Evolutionary conservation across 2,329 filamentous ascomycete species (phyloP), one percentile per base, ranked within the genome.

Genomic region (Daldinia sp.): DNA sequence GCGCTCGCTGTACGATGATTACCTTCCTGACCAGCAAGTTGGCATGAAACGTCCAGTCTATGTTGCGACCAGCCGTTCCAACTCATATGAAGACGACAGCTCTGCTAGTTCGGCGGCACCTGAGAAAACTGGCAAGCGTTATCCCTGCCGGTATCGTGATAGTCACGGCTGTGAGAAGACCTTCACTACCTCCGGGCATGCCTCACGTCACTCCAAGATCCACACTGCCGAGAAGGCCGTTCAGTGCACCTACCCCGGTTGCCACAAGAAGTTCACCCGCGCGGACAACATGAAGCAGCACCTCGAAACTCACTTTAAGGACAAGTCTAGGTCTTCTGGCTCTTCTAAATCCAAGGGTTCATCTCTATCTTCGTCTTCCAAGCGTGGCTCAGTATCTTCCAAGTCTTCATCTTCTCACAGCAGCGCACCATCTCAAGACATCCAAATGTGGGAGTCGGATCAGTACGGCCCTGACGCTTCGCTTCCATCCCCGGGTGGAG

Each of bases 201-300:
- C 93, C n/a, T 93, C 92, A 48, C 89, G 92, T 44, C 92, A 95
- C 78, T 92, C 92, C 67, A 94, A 94, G 80, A 94, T 93, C 76
- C 92, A 95, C 82, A 93, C 91, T 1, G 91, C 91, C 55, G 92
- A 93, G 80, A 94, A 94, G 82, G 89, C 89, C 13, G 90, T 93
- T 23, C 87, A 85, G 41, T 90, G 88, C 80, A 85, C 89, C 35
- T 92, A 86, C 75, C 82, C 85, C 0, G 90, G 90, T 67, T 94
- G 92, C 82, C 87, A 88, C 79, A 93, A 93, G 82, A 92, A 91
- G 75, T 94, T 94, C 74, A 93, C 91, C 10, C 90, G 92, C 71
- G 90, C 91, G 74, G 92, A 94, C 84, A 94, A 94, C 83, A 94
- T 94, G 92, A 93, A 93, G 84, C 92, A 94, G 81, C 92, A 94